Conservation (phyloP, 305 asterid species). For the Withania somnifera region DNA sequence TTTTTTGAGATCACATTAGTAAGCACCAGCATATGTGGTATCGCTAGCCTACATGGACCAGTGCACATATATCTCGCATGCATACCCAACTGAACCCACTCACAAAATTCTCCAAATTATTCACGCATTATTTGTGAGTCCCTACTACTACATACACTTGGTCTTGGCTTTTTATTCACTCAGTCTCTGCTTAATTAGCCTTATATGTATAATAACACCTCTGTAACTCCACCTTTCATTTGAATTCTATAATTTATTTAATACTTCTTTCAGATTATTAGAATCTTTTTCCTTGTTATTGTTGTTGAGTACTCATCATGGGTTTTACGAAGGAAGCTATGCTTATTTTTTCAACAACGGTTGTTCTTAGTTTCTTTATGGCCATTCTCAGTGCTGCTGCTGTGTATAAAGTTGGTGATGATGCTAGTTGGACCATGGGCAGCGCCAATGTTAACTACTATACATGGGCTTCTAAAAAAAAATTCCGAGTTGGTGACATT, state of each 20-base stretch:
- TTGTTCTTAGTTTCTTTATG: not conserved
- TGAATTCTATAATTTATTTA: not conserved
- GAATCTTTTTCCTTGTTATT: not conserved
- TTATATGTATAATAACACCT: not conserved
- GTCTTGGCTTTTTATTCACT: not conserved
- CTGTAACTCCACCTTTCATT: not conserved
- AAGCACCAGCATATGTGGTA: not conserved
- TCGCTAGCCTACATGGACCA: not conserved
- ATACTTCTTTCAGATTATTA: not conserved
- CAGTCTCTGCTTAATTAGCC: not conserved
- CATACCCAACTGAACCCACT: not conserved
- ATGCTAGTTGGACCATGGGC: slow-evolving; percentile 32
- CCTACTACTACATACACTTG: not conserved
- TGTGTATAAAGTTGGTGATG: slow-evolving; percentile 39
- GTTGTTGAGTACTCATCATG: not conserved
- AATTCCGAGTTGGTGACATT: slow-evolving; percentile 28
- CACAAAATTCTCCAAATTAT: not conserved
- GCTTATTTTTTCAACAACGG: slow-evolving; percentile 5
- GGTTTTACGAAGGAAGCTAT: not conserved
- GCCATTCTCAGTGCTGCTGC: not conserved
- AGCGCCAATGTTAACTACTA: slow-evolving; percentile 19
- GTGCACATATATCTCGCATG: not conserved
- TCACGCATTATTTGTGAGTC: not conserved
- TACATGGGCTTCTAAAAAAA: slow-evolving; percentile 34
- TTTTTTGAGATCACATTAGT: not conserved